Evolutionary conservation across 1,284 basidiomycete genomes (phyloP), one percentile per base, ranked within the genome.

Genomic region (Amylostereum areolatum): DNA sequence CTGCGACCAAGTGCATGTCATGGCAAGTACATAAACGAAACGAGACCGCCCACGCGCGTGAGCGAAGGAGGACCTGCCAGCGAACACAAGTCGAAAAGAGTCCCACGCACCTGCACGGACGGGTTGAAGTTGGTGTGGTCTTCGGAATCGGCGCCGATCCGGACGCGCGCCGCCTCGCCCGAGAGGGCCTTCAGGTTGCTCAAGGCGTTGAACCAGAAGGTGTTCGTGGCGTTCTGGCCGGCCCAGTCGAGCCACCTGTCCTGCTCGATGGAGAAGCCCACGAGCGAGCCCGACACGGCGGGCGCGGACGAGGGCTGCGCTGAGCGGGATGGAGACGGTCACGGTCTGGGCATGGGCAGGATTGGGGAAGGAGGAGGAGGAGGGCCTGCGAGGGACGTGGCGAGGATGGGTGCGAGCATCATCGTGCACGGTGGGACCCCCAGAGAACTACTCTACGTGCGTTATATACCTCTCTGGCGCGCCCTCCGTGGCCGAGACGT

Each of bases 181-280:
- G 80, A 76, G n/a, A 81, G 65, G 31, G 61, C 56, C 39, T 70
- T 75, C 49, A 81, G 60, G 57, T 83, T 84, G 50, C 75, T 64
- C 43, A 85, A 66, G 6, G 74, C 74, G 53, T 78, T 83, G 63
- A 70, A 70, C 53, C 80, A 75, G 62, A 82, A 85, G 12, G 71
- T 50, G 57, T 84, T 84, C 36, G 64, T 65, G 3, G 69, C 61
- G 9, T 67, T 63, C 1, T 66, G 70, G 9, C 83, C 82, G 10
- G 64, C 64, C 83, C 83, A 86, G 52, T 83, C 80, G 10, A 71
- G 68, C 81, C 81, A 85, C 11, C 77, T 66, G 56, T 85, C 82
- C 59, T 83, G 78, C 59, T 85, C 83, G 47, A 86, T 75, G n/a
- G 81, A 85, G 54, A 85, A 73, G 0, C 79, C 81, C 29, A 85